phyloP scores from a whole-genome alignment of 805 yeast species.

The Starmera caribaea region DNA sequence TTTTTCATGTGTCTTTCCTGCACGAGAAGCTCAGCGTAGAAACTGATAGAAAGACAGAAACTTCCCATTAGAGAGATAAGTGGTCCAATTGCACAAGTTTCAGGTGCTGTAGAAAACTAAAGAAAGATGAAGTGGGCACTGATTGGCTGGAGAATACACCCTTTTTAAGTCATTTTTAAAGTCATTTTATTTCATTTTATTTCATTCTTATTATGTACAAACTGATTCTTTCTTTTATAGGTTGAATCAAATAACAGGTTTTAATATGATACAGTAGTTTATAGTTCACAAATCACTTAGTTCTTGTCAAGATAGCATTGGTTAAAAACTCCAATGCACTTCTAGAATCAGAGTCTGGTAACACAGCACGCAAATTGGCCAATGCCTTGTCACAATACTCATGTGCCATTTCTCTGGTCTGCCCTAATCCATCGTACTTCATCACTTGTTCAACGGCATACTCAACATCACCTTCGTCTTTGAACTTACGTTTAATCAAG shows the following conservation, averaged over 20 bases:
- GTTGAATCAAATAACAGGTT: not conserved
- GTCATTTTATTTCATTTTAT: no score
- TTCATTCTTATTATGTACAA: no score
- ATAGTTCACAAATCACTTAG: conserved; percentile 33
- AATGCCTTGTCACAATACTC: conserved; percentile 72
- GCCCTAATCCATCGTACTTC: conserved; percentile 60
- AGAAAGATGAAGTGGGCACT: no score
- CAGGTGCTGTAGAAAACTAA: no score
- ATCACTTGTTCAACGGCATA: conserved; percentile 68
- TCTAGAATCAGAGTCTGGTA: conserved; percentile 87
- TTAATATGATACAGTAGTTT: not conserved
- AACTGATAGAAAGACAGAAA: no score
- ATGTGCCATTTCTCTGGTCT: conserved; percentile 70
- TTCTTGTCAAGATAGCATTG: conserved; percentile 72
- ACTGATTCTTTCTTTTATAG: no score
- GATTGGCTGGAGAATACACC: no score
- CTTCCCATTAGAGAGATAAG: no score
- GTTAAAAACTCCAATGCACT: conserved; percentile 82
- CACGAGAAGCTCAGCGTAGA: no score
- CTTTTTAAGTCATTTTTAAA: no score
- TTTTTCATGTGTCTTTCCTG: no score
- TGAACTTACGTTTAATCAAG: conserved; percentile 75
- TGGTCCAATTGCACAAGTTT: no score
- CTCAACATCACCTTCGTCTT: conserved; percentile 74
- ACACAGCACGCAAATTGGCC: conserved; percentile 45